Percentiles rank a stretch among this genome's conserved stretches.
These are phyloP conservation scores for Rhizopus arrhizus DNA, from an alignment of 371 early-diverging fungal species.

Conservation along the genomic window DNA sequence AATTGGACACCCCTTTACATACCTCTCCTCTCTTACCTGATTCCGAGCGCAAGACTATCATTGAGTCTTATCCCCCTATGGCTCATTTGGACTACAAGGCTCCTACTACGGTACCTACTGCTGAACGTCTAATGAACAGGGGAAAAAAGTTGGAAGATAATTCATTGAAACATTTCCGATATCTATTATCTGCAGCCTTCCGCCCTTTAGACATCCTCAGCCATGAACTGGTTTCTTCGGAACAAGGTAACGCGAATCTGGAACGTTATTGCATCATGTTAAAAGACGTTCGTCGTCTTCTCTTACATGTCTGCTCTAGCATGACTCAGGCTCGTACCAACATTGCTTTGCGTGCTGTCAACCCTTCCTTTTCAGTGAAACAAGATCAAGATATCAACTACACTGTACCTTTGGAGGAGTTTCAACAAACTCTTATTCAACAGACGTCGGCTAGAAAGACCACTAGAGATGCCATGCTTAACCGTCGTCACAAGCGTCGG, in stretches of 20 bases:
- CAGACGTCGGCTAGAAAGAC: constrained; percentile 1
- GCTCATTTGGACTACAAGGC: constrained; percentile 12
- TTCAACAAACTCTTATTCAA: background rate
- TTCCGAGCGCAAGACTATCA: constrained; percentile 18
- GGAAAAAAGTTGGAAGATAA: constrained; percentile 15
- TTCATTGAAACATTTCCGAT: constrained; percentile 14
- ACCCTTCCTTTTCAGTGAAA: constrained; percentile 10
- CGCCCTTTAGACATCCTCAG: constrained; percentile 16
- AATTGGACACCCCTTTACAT: background rate
- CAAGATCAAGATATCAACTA: background rate
- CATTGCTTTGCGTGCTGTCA: constrained; percentile 12
- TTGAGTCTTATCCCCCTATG: constrained; percentile 19
- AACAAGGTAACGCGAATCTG: background rate
- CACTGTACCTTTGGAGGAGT: background rate
- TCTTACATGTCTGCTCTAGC: constrained; percentile 9
- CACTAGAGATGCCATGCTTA: background rate
- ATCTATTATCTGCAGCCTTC: constrained; percentile 5
- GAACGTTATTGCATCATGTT: constrained; percentile 10
- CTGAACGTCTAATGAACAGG: constrained; percentile 12
- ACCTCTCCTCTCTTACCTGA: background rate
- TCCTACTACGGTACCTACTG: constrained; percentile 16
- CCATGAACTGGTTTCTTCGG: constrained; percentile 4
- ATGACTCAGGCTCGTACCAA: constrained; percentile 14
- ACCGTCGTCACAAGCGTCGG: background rate
- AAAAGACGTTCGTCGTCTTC: constrained; percentile 7